phyloP scores from a whole-genome alignment of 1,284 basidiomycete genomes.

The Phenoliferia sp. region DNA sequence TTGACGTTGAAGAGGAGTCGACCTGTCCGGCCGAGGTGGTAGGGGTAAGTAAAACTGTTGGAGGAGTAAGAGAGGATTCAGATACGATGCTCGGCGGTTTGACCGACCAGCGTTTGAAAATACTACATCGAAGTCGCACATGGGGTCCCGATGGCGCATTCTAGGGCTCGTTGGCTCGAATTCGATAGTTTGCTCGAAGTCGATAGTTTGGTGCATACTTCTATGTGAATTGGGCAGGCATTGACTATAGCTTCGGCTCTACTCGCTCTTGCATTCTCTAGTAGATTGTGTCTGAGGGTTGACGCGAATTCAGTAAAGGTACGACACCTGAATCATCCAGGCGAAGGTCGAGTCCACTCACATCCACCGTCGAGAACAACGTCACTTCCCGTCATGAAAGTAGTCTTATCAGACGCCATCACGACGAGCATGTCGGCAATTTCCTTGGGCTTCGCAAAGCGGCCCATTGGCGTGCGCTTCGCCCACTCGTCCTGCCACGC shows the following conservation, averaged over 20 bases:
- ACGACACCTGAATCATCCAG: no score
- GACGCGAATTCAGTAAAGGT: neutral
- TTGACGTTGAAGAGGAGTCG: no score
- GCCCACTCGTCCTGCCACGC: conserved; percentile 32
- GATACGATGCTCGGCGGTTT: no score
- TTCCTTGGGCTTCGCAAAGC: conserved; percentile 40
- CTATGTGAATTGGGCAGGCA: neutral
- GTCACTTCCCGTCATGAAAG: conserved; percentile 43
- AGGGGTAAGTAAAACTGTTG: no score
- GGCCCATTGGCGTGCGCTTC: conserved; percentile 39
- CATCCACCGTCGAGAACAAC: conserved; percentile 40
- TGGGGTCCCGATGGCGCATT: no score
- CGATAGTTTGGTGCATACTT: neutral
- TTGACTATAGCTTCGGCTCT: neutral
- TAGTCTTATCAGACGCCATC: conserved; percentile 35
- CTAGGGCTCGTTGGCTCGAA: no score
- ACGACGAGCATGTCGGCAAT: conserved; percentile 41
- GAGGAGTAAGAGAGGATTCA: no score
- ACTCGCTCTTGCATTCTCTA: neutral
- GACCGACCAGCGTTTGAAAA: no score
- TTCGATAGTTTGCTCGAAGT: no score
- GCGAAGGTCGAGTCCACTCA: no score
- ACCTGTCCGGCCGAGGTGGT: no score
- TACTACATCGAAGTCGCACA: no score
- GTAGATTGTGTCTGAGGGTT: neutral